Conservation (phyloP, 2,329 filamentous ascomycete species). For the Tolypocladium cylindrosporum region DNA sequence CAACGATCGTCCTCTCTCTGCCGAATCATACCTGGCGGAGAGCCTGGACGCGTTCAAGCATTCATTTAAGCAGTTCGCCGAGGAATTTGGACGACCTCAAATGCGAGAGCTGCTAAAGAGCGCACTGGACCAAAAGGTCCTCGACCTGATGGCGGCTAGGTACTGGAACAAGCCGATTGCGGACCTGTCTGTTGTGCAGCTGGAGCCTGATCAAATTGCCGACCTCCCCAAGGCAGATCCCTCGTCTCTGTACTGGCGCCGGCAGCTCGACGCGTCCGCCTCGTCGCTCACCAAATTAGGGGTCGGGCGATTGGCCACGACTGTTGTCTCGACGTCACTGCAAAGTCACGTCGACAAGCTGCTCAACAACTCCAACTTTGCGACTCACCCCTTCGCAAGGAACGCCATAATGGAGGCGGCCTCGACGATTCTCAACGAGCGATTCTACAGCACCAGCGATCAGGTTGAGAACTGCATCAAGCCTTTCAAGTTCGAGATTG, state of each 20-base stretch:
- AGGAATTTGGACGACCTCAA: conserved; percentile 79
- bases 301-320: conserved; percentile 85
- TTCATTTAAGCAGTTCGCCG: conserved; percentile 88
- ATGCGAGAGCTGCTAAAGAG: conserved; percentile 84
- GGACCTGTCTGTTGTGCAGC: conserved; percentile 58
- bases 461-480: conserved; percentile 99
- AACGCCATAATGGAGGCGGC: conserved; percentile 90
- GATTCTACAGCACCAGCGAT: conserved; percentile 94
- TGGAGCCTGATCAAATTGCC: conserved; percentile 62
- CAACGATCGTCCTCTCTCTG: conserved; percentile 88
- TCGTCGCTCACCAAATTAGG: conserved; percentile 89
- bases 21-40: conserved; percentile 93
- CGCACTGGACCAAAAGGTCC: conserved; percentile 87
- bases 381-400: conserved; percentile 81
- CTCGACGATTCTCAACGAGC: conserved; percentile 80
- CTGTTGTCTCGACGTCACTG: conserved; percentile 78
- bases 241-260: conserved; percentile 81
- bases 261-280: conserved; percentile 86
- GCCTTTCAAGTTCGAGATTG: conserved; percentile 96
- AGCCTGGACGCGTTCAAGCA: conserved; percentile 96
- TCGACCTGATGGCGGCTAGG: conserved; percentile 82
- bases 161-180: conserved; percentile 96
- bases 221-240: conserved; percentile 79
- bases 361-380: conserved; percentile 72
- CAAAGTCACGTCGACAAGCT: conserved; percentile 75